A percentile compares a stretch with the other conserved stretches of the same genome.
Evolutionary conservation across 192 early-diverging fungal species (phyloP).

Genomic region (Gigaspora rosea): DNA sequence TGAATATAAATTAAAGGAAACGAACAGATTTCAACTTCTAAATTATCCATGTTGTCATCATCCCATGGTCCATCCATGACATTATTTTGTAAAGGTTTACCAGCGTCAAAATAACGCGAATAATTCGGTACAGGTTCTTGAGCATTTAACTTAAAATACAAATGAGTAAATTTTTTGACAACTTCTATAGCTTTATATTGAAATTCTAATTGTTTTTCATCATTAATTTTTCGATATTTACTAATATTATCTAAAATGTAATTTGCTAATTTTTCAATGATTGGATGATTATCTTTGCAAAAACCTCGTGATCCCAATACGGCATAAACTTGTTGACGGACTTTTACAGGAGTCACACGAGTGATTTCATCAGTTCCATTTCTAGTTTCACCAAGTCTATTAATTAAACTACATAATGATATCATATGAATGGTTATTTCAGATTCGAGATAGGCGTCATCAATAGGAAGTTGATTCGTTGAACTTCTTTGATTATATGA

Average conservation of each 20-base stretch:
- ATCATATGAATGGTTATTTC: not conserved
- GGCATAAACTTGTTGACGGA: constrained; percentile 31
- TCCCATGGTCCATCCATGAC: constrained; percentile 22
- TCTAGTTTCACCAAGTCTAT: constrained; percentile 3
- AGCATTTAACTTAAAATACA: constrained; percentile 29
- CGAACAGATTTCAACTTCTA: constrained; percentile 31
- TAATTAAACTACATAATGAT: not conserved
- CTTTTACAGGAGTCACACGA: constrained; percentile 19
- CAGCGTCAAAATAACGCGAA: constrained; percentile 11
- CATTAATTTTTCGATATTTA: constrained; percentile 9
- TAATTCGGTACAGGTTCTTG: constrained; percentile 32
- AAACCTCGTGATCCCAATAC: constrained; percentile 27
- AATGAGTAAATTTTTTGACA: constrained; percentile 3
- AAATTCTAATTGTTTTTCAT: not conserved
- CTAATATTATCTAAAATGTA: not conserved
- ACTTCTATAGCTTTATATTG: not conserved
- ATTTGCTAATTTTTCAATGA: constrained; percentile 10
- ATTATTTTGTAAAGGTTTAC: not conserved
- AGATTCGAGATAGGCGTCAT: constrained; percentile 5
- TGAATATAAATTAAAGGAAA: constrained; percentile 23
- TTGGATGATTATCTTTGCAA: constrained; percentile 22
- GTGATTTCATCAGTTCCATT: constrained; percentile 22
- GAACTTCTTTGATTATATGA: not conserved
- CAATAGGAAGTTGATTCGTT: not conserved
- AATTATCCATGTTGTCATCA: constrained; percentile 17